phyloP scores from a whole-genome alignment of 2,329 filamentous ascomycete genomes.

The Mycocentrospora acerina region DNA sequence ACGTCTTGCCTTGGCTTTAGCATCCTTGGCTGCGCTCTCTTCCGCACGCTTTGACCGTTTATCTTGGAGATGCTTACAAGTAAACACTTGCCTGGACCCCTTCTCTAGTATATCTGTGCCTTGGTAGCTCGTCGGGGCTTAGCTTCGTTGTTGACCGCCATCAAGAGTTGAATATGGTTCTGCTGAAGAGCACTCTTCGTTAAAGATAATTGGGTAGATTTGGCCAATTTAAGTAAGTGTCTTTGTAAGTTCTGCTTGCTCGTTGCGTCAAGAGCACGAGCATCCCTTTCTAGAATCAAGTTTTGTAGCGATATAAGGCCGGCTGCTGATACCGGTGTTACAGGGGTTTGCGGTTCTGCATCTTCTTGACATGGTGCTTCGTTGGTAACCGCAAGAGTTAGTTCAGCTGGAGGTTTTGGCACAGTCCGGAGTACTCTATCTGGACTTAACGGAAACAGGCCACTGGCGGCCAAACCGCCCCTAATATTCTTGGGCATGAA shows the following conservation, averaged over 20 bases:
- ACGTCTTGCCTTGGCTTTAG: constrained; percentile 2
- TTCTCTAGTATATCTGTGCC: background rate
- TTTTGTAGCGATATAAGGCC: constrained; percentile 20
- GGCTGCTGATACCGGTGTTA: constrained; percentile 23
- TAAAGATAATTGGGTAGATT: constrained; percentile 26
- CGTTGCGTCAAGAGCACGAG: constrained; percentile 13
- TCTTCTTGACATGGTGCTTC: constrained; percentile 16
- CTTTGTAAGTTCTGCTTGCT: constrained; percentile 18
- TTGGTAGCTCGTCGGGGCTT: constrained; percentile 10
- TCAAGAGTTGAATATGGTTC: constrained; percentile 29
- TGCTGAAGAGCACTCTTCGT: constrained; percentile 25
- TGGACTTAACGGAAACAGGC: constrained; percentile 29
- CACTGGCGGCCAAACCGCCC: constrained; percentile 17
- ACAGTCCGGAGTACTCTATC: constrained; percentile 25
- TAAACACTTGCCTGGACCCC: constrained; percentile 1
- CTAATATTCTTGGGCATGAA: constrained; percentile 28
- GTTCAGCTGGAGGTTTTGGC: constrained; percentile 17
- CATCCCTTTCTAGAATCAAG: constrained; percentile 15
- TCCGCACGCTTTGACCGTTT: background rate
- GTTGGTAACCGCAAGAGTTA: constrained; percentile 8
- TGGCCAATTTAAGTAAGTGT: constrained; percentile 16
- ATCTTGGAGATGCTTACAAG: background rate
- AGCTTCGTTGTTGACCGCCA: constrained; percentile 29
- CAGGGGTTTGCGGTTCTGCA: constrained; percentile 27
- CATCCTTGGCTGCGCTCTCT: constrained; percentile 10